Evolutionary conservation across 2,329 filamentous ascomycete species (phyloP), one percentile per base, ranked within the genome.

Genomic region (Cyphellophora europaea): DNA sequence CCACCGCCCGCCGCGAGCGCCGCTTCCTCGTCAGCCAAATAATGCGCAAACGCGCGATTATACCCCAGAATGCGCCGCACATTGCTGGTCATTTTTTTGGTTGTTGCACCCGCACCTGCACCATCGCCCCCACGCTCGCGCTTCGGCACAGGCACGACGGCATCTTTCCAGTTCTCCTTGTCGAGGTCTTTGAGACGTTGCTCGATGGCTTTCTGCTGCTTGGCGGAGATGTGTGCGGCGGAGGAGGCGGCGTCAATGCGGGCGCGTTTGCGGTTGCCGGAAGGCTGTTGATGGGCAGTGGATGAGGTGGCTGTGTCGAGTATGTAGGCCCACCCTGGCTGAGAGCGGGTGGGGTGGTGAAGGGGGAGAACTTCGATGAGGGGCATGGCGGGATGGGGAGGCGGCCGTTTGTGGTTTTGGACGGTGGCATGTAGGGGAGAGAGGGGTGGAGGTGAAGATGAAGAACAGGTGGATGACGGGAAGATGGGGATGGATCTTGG

Each of bases 171-270:
- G 45, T 81, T 84, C 54, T 96, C 91, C 34, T 77, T 75, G 53
- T 93, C 84, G 21, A 98, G 69, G 27, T 83, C 79, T 42, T 84
- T 79, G 30, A 96, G 72, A 50, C 91, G 84, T 47, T 86, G 82
- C 37, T 83, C 70, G 33, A 88, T 73, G 47, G 86, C 88, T 28
- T 80, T 79, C 52, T 89, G 82, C 57, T 93, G 84, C 36, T 86
- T 72, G n/a, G 83, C 82, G 19, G 77, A 80, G 30, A 86, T 70
- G 49, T 93, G 83, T 45, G 75, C 72, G 6, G 30, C 12, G 17
- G 25, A 11, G 11, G 19, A 12, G 17, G 38, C 72, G 17, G 65
- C 63, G 32, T 61, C 65, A 4, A n/a, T n/a, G n/a, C n/a, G n/a
- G n/a, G 93, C 93, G 43, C 82, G 72, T 30, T 59, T 61, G 58